Percentiles rank a stretch among this genome's conserved stretches.
These are phyloP conservation scores for Castanopsis chinensis DNA, from an alignment of 306 rosid species.

Conservation along the genomic window DNA sequence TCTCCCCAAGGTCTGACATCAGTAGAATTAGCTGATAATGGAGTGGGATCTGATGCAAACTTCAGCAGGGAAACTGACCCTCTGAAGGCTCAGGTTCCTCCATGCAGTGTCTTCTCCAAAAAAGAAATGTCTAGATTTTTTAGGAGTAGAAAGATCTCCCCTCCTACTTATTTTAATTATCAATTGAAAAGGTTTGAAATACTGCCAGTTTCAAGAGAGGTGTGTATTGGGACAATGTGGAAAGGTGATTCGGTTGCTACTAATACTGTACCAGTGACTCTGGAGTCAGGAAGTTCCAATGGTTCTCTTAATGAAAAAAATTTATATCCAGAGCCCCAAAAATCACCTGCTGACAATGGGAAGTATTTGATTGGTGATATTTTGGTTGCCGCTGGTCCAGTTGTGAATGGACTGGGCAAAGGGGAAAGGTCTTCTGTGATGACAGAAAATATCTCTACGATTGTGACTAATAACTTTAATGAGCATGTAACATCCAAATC, in stretches of 20 bases:
- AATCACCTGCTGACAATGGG: constrained; percentile 36
- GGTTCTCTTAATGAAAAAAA: constrained; percentile 35
- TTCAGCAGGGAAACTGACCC: constrained; percentile 54
- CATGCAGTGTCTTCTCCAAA: constrained; percentile 67
- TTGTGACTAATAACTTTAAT: constrained; percentile 27
- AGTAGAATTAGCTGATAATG: constrained; percentile 36
- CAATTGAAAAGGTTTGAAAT: constrained; percentile 38
- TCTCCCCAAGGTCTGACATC: constrained; percentile 36
- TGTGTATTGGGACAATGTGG: constrained; percentile 21
- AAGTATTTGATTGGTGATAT: constrained; percentile 31
- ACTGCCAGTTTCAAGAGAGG: constrained; percentile 37
- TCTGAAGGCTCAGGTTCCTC: constrained; percentile 78
- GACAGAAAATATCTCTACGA: constrained; percentile 24
- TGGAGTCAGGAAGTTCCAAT: constrained; percentile 42
- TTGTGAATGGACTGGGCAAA: constrained; percentile 45
- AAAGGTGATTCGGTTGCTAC: constrained; percentile 24
- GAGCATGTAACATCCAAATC: constrained; percentile 33
- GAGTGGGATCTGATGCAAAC: constrained; percentile 34
- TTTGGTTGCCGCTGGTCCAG: constrained; percentile 40
- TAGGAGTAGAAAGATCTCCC: constrained; percentile 51
- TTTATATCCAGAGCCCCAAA: constrained; percentile 32
- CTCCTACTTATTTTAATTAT: constrained; percentile 44
- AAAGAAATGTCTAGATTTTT: constrained; percentile 68
- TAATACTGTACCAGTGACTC: constrained; percentile 28
- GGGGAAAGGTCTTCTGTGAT: constrained; percentile 24